Conservation (phyloP, 768 basidiomycete genomes). For the Boletellus sp. region DNA sequence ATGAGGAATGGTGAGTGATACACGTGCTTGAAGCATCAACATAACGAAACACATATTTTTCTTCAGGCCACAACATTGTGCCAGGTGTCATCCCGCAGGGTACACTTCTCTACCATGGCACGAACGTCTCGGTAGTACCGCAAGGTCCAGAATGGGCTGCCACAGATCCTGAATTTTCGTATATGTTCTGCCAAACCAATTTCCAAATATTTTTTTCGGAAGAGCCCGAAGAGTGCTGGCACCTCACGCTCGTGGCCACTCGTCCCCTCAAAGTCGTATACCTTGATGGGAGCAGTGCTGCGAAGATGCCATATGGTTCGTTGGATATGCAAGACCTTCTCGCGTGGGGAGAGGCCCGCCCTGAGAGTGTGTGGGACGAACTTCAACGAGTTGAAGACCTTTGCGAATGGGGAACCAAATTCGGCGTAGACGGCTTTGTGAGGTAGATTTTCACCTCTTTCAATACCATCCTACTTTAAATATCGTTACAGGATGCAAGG, state of each 20-base stretch:
- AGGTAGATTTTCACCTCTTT: neutral
- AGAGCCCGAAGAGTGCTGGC: neutral
- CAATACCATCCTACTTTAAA: neutral
- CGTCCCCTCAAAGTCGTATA: neutral
- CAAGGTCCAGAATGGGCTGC: neutral
- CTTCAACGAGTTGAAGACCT: neutral
- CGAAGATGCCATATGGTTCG: neutral
- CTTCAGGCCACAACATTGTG: neutral
- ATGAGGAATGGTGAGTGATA: neutral
- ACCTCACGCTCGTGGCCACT: neutral
- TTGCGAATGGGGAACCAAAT: neutral
- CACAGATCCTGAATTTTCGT: neutral
- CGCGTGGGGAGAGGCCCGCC: neutral
- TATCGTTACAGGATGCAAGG: neutral
- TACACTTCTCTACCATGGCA: neutral
- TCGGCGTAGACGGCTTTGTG: neutral
- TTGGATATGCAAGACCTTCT: neutral
- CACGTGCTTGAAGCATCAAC: too few relatives aligned
- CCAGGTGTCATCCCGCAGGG: neutral
- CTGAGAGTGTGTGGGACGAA: neutral
- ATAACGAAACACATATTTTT: neutral
- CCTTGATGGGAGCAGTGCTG: neutral
- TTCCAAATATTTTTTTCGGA: neutral
- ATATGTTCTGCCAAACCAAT: neutral
- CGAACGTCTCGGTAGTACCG: neutral